Percentiles rank a stretch among this genome's conserved stretches.
These are phyloP conservation scores for Globisporangium parvum DNA, from an alignment of 352 stramenopile species.

Conservation along the genomic window DNA sequence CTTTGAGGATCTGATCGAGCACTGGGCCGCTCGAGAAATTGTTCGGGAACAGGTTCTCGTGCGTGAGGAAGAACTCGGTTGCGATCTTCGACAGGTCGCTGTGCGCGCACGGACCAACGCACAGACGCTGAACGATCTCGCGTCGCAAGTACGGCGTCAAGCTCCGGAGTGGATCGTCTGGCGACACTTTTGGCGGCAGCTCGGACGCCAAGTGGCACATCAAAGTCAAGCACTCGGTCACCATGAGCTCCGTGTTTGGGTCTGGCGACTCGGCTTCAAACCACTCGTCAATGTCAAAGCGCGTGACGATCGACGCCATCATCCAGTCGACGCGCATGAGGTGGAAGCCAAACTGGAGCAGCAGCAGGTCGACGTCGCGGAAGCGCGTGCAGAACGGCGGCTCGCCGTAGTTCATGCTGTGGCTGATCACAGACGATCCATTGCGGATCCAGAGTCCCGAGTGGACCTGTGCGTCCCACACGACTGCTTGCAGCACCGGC, in stretches of 20 bases:
- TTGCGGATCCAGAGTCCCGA: constrained; percentile 82
- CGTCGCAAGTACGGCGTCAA: constrained; percentile 65
- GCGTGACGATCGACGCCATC: constrained; percentile 63
- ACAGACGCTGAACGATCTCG: constrained; percentile 78
- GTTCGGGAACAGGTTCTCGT: constrained; percentile 67
- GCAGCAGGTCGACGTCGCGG: constrained; percentile 73
- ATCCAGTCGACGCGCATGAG: constrained; percentile 72
- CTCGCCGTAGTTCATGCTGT: constrained; percentile 89
- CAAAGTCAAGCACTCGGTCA: constrained; percentile 73
- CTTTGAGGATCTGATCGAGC: constrained; percentile 75
- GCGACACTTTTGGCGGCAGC: constrained; percentile 51
- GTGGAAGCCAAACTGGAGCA: constrained; percentile 76
- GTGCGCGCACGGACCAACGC: constrained; percentile 72
- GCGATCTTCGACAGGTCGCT: constrained; percentile 82
- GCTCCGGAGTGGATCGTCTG: constrained; percentile 42
- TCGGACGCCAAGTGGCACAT: constrained; percentile 75
- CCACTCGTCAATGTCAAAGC: constrained; percentile 63
- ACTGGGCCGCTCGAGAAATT: constrained; percentile 64
- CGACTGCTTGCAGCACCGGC: constrained; percentile 70
- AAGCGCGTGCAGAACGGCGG: constrained; percentile 83
- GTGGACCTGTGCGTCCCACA: constrained; percentile 86
- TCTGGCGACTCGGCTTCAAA: constrained; percentile 31
- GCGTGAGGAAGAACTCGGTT: constrained; percentile 73
- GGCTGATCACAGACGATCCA: constrained; percentile 77
- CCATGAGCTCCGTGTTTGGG: constrained; percentile 62